Base-by-base conservation (phyloP, 768 basidiomycete species). In the Rhodotorula graminis region DNA sequence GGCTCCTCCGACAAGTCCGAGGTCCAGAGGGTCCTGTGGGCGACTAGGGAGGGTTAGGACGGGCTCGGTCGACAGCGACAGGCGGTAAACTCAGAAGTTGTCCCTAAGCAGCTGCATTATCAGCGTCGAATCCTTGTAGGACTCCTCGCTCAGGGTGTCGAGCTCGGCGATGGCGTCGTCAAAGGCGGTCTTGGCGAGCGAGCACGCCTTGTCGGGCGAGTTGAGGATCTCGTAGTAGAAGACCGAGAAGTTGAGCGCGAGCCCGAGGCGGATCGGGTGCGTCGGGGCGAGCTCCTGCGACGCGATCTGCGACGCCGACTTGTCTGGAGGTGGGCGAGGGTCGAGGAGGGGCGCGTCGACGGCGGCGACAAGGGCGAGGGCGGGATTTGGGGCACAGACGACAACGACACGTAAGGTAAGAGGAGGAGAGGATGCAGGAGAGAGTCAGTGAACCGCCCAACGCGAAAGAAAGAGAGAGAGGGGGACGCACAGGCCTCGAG, bases 161-260 rank as follows among this genome's bases (percentile, higher is more conserved):
- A 97, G 92, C 84, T 98, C 94, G 77, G 94, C 93, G 81, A 98
- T 97, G 59, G 95, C 95, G 82, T 97, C 94, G 76, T 97, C 94
- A 83, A 98, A 98, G 15, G 95, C 94, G 83, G 96, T 93, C 85
- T 98, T 98, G 82, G 94, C 94, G 77, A 97, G 90, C 81, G 94
- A 92, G 85, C 94, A 96, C 64, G 95, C 95, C 83, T 93, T 92
- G 83, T 96, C 94, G 77, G 95, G 93, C 83, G 90, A 91, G 88
- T 96, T 96, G 83, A 96, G 89, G 82, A 97, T 96, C 84, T 97
- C 94, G 85, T 96, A 96, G 87, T 97, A 97, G 87, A 98, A 97
- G 62, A 98, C 94, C 65, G 93, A 96, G 88, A 97, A 97, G 88
- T 98, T 98, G 80, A 98, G 87, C 59, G 94, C 94, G 67, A 98